Evolutionary conservation across 805 yeast species (phyloP), one percentile per base, ranked within the genome.

Genomic region (Sungouiella blattae): DNA sequence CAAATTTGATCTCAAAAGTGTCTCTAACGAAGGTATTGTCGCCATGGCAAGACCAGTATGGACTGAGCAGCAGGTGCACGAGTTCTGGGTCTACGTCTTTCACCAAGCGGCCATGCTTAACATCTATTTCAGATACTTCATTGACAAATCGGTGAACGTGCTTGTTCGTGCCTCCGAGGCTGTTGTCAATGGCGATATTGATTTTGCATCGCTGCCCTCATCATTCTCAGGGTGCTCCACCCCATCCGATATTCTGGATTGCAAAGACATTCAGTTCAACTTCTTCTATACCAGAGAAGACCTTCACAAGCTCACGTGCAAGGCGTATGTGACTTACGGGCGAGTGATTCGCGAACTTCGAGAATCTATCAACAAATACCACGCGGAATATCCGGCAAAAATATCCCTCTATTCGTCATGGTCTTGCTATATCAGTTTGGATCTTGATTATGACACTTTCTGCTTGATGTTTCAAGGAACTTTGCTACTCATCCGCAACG

Each of bases 401-500:
- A 60, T 67, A 28, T 62, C 67, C 2, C 49, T 66, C 17, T 57
- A 59, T 33, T 53, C 66, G 4, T 56, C 67, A 3, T 62, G 67
- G 58, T 51, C 64, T 0, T 55, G 58, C 15, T 63, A 55, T 35
- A 47, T 64, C 27, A 60, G 64, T 33, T 44, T 56, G 14, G 57
- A 58, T 39, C 50, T 67, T 0, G 53, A 59, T 15, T 48, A 60
- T 15, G 55, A 56, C 11, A 63, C 71, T 0, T 46, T 58, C n/a
- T 41, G 57, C 18, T 45, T 64, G 17, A 53, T 66, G 53, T 50
- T 53, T 26, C 44, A 48, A 14, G 73, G 73, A 6, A 57, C 70
- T 1, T 53, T 64, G 3, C 47, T 61, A 3, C 46, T 67, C 11
- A 36, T 60, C 21, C 35, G 39, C 27, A 64, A 57, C 29, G 47